Evolutionary conservation across 495 filamentous ascomycete genomes (phyloP), one percentile per base, ranked within the genome.

Genomic region (Parathielavia appendiculata): DNA sequence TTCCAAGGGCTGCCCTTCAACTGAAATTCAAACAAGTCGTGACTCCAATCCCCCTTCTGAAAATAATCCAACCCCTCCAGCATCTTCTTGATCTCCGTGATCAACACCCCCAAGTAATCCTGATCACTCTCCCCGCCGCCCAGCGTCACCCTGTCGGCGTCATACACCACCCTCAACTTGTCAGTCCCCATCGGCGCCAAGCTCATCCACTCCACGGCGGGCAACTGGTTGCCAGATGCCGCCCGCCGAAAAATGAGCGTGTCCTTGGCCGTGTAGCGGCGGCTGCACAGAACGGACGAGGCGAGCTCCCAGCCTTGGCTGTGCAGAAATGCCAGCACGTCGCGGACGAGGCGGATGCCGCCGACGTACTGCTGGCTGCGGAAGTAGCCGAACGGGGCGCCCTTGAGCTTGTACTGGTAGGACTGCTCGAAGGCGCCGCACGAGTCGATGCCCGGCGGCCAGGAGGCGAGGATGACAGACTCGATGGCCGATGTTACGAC

Each of bases 401-500:
- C 60, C 46, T 57, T 65, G 19, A 65, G 19, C 16, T 61, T 52
- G 48, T 45, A 65, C 38, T 63, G 45, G 57, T 54, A 57, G 13
- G 55, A 38, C 3, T 46, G 30, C n/a, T 20, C 47, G 26, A 40
- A 47, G 14, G 19, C 13, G 13, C 45, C 35, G 9, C 32, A 22
- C 4, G 46, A 41, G 14, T 60, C 39, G 36, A 68, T 51, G 5
- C 60, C 63, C 12, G 55, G 46, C 9, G 51, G 41, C 57, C 60
- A 68, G 34, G 58, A 52, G 30, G 74, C 64, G 7, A 68, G 58
- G 23, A 75, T 57, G 35, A 70, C 36, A 4, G 69, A 41, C 14
- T 68, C 66, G 6, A 76, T 39, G 51, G 68, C 64, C 20, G 67
- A 48, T 41, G 67, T 50, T 40, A 63, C 35, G 14, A 45, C 26